Conservation (phyloP, 106 monocot genomes). For the Platanthera zijinensis region DNA sequence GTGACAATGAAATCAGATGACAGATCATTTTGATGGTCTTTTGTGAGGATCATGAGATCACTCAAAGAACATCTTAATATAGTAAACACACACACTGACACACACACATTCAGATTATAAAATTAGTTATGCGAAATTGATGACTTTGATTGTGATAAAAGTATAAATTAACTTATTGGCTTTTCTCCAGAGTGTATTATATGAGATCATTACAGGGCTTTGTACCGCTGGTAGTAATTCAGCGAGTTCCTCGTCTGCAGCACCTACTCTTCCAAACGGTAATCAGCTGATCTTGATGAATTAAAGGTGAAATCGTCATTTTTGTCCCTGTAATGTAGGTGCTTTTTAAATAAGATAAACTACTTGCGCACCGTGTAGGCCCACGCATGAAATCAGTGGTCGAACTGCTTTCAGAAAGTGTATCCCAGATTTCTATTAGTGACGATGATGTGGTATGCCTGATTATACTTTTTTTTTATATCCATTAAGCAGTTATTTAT, state of each 20-base stretch:
- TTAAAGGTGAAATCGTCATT: not conserved
- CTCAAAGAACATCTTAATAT: too few relatives aligned
- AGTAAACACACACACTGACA: too few relatives aligned
- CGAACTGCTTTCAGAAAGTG: slow-evolving; percentile 71
- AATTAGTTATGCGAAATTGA: too few relatives aligned
- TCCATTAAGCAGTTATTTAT: not conserved
- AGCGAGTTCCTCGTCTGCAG: slow-evolving; percentile 78
- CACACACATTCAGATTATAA: too few relatives aligned
- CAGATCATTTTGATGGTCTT: too few relatives aligned
- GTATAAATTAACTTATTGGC: too few relatives aligned
- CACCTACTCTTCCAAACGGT: slow-evolving; percentile 49
- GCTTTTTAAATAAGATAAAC: not conserved
- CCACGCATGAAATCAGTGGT: slow-evolving; percentile 65
- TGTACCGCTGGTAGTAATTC: slow-evolving; percentile 37
- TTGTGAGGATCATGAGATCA: too few relatives aligned
- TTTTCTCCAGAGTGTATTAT: slow-evolving; percentile 61
- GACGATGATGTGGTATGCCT: slow-evolving; percentile 51
- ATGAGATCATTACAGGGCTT: slow-evolving; percentile 76
- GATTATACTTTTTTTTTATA: not conserved
- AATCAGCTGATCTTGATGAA: not conserved
- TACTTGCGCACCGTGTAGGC: not conserved
- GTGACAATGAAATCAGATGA: too few relatives aligned
- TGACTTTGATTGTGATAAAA: too few relatives aligned
- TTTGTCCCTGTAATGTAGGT: not conserved
- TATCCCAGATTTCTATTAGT: slow-evolving; percentile 31